Evolutionary conservation across 2,329 filamentous ascomycete species (phyloP).

Genomic region (Sporothrix curviconia): DNA sequence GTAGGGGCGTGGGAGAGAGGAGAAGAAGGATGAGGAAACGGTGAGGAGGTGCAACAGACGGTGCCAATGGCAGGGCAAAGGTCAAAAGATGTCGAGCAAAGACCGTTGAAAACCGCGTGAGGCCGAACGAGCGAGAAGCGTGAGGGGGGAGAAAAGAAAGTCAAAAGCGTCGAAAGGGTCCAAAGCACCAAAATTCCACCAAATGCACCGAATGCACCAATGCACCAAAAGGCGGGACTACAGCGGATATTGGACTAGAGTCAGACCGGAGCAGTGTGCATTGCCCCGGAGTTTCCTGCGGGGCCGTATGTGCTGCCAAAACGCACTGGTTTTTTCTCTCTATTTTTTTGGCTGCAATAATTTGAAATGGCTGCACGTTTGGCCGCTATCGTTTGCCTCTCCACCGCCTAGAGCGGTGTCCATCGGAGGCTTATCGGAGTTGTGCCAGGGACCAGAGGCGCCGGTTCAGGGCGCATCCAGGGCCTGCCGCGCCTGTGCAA

Average conservation of each 20-base stretch:
- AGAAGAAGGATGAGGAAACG: neutral
- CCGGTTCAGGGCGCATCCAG: conserved; percentile 6
- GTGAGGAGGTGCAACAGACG: neutral
- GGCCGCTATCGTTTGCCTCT: neutral
- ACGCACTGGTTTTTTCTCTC: neutral
- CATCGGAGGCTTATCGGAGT: conserved; percentile 27
- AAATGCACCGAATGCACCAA: too few relatives aligned
- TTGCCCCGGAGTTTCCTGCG: conserved; percentile 9
- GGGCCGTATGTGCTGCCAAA: too few relatives aligned
- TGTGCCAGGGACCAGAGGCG: neutral
- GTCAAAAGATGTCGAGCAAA: neutral
- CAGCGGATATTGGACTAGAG: too few relatives aligned
- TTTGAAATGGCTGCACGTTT: too few relatives aligned
- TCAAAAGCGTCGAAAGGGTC: too few relatives aligned
- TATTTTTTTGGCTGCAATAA: neutral
- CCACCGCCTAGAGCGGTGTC: neutral
- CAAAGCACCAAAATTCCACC: too few relatives aligned
- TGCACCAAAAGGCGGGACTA: too few relatives aligned
- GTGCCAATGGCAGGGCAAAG: neutral
- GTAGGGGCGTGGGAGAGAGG: neutral
- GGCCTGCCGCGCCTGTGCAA: too few relatives aligned
- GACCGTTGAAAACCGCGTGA: neutral
- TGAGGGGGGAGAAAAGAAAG: neutral
- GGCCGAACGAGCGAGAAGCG: neutral
- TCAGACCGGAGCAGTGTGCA: conserved; percentile 1